Conservation (phyloP, 495 filamentous ascomycete species). For the Haplographium delicatum region DNA sequence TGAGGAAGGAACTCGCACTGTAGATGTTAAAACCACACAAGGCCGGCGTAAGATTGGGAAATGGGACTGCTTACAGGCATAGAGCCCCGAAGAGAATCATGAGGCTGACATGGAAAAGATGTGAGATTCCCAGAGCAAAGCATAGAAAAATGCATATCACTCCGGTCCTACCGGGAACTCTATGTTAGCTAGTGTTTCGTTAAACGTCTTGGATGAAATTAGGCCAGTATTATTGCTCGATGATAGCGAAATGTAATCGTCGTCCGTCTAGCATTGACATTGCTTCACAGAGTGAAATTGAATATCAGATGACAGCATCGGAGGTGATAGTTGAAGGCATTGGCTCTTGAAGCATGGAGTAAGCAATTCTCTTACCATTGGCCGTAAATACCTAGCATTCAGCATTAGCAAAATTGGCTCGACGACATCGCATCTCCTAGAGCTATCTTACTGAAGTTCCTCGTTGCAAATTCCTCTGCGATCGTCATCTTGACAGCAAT, state of each 20-base stretch:
- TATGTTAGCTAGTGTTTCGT: slow-evolving; percentile 10
- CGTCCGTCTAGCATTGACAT: not conserved
- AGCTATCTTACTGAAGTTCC: slow-evolving; percentile 89
- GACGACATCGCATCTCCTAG: not conserved
- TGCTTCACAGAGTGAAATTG: not conserved
- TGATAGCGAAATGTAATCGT: too few species aligned
- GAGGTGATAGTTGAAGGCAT: too few species aligned
- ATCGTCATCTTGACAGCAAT: slow-evolving; percentile 27
- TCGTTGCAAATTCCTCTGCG: slow-evolving; percentile 75
- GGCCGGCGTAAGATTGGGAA: not conserved
- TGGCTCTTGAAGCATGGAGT: not conserved
- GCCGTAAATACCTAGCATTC: slow-evolving; percentile 83
- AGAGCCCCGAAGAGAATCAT: slow-evolving; percentile 78
- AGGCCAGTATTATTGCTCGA: too few species aligned
- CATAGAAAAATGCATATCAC: slow-evolving; percentile 92
- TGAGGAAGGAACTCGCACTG: slow-evolving; percentile 74
- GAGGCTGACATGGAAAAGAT: slow-evolving; percentile 62
- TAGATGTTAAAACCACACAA: slow-evolving; percentile 12
- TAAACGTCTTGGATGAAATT: too few species aligned
- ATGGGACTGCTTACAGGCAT: slow-evolving; percentile 68
- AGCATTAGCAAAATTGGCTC: slow-evolving; percentile 13
- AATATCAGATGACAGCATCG: too few species aligned
- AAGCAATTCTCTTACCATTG: slow-evolving; percentile 75
- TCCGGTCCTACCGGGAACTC: slow-evolving; percentile 65
- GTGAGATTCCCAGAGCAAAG: slow-evolving; percentile 90